Evolutionary conservation across 257 asterid species (phyloP), one percentile per base, ranked within the genome.

Genomic region (Pogostemon cablin): DNA sequence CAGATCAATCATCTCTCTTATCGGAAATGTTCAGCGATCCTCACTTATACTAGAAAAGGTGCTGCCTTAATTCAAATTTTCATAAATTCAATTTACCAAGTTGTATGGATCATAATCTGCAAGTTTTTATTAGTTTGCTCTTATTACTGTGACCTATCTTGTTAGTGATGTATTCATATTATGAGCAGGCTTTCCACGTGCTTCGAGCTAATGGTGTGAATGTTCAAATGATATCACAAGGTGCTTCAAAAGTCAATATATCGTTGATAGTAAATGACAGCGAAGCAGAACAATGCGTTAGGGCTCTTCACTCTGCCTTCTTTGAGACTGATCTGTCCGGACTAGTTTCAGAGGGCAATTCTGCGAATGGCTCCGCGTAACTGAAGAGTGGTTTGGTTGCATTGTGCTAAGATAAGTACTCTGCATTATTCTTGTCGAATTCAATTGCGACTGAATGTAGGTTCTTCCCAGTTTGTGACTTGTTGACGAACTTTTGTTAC

Each of bases 181-280:
- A 32, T 60, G 70, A 46, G 79, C 88, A 91, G 98, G 95, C 81
- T 32, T 91, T 91, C 86, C 90, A 86, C 61, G 96, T 91, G 59
- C 85, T 91, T 66, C 93, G 65, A 62, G 75, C 83, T 6, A 81
- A 72, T 34, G 88, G 90, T 9, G 89, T 89, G 25, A 91, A 91
- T 68, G 96, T 89, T 68, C 98, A 91, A 74, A 91, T 91, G 98
- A 91, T 91, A 71, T 91, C 96, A 41, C 96, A 91, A 82, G 98
- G 98, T 44, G 96, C 97, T 62, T 89, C 96, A 1, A 88, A 88
- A 78, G 96, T 91, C 47, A 91, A 91, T 77, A 91, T 91, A 64
- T 91, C 96, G 7, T 73, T 91, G 78, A 91, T 91, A 69, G 98
- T 91, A 59, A 89, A 87, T 41, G 98, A 91, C 82, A 85, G 86